Conservation (phyloP, 257 asterid genomes). For the Misopates orontium region DNA sequence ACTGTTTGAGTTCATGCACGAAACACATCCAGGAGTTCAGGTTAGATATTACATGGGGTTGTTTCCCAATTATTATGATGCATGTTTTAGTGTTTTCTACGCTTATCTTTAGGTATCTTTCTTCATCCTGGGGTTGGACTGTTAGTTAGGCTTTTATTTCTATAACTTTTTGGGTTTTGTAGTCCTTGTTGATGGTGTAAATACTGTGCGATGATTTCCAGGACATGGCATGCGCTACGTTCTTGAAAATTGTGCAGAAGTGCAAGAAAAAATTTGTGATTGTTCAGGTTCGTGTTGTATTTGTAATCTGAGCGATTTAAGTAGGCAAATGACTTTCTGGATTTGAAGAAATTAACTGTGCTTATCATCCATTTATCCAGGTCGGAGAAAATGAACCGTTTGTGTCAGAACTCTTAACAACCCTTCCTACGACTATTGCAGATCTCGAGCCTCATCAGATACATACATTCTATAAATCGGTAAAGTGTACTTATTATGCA, state of each 20-base stretch:
- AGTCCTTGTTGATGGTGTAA: conserved; percentile 11
- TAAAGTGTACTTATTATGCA: conserved; percentile 36
- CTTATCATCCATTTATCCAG: conserved; percentile 44
- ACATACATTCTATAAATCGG: conserved; percentile 96
- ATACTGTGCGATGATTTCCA: conserved; percentile 30
- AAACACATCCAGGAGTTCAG: conserved; percentile 99
- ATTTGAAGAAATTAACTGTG: conserved; percentile 1
- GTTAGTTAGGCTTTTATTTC: not conserved
- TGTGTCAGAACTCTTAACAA: conserved; percentile 90
- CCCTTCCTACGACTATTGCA: conserved; percentile 78
- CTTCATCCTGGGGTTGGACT: conserved; percentile 18
- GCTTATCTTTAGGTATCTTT: not conserved
- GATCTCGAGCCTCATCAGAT: conserved; percentile 98
- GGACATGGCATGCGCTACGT: conserved; percentile 99
- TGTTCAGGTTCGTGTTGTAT: conserved; percentile 56
- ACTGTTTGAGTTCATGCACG: conserved; percentile 98
- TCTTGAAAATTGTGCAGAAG: conserved; percentile 97
- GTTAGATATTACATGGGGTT: conserved; percentile 36
- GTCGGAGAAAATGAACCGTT: conserved; percentile 96
- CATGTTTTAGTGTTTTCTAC: not conserved
- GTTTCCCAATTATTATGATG: conserved; percentile 8
- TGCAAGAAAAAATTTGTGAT: conserved; percentile 96
- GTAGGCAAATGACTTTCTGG: conserved; percentile 19
- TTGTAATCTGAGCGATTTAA: not conserved
- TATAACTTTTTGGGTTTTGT: conserved; percentile 2